These are phyloP conservation scores for Lagenidium sp. DNA, from an alignment of 352 stramenopile species.

Conservation along the genomic window DNA sequence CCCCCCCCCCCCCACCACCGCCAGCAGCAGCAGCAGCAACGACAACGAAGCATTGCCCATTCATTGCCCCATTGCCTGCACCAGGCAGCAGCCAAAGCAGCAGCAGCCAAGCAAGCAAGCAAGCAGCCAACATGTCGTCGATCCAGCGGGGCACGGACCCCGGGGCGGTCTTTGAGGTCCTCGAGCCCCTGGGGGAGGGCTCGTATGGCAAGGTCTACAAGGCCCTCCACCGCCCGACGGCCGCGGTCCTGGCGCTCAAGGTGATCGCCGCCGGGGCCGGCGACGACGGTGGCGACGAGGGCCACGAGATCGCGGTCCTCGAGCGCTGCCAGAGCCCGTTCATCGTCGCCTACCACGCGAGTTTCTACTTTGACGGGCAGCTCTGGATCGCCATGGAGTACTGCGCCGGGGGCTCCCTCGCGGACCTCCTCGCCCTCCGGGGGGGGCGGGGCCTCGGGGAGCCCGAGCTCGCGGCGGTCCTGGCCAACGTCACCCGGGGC, in stretches of 20 bases:
- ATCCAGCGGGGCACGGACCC: constrained; percentile 63
- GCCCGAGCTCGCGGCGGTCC: constrained; percentile 61
- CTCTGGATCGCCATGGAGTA: constrained; percentile 89
- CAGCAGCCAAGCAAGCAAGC: too few relatives aligned
- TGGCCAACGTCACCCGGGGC: constrained; percentile 53
- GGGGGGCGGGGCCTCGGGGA: constrained; percentile 36
- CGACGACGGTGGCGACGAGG: constrained; percentile 48
- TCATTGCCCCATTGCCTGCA: too few relatives aligned
- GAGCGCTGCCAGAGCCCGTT: constrained; percentile 72
- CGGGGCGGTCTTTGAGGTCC: constrained; percentile 62
- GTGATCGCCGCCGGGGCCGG: constrained; percentile 78
- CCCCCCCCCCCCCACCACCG: too few relatives aligned
- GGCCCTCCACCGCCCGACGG: constrained; percentile 42
- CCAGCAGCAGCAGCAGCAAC: too few relatives aligned
- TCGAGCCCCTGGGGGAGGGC: constrained; percentile 74
- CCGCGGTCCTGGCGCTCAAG: constrained; percentile 75
- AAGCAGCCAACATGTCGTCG: constrained; percentile 34
- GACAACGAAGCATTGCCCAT: too few relatives aligned
- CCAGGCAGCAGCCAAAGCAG: too few relatives aligned
- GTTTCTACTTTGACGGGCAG: constrained; percentile 64
- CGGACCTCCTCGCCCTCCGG: constrained; percentile 64
- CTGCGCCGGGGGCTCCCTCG: constrained; percentile 74
- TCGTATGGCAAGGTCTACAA: constrained; percentile 85
- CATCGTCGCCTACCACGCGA: constrained; percentile 82
- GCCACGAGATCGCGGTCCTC: constrained; percentile 82